Base-by-base conservation (phyloP, 1,284 basidiomycete genomes). In the Ceratobasidium sp. region DNA sequence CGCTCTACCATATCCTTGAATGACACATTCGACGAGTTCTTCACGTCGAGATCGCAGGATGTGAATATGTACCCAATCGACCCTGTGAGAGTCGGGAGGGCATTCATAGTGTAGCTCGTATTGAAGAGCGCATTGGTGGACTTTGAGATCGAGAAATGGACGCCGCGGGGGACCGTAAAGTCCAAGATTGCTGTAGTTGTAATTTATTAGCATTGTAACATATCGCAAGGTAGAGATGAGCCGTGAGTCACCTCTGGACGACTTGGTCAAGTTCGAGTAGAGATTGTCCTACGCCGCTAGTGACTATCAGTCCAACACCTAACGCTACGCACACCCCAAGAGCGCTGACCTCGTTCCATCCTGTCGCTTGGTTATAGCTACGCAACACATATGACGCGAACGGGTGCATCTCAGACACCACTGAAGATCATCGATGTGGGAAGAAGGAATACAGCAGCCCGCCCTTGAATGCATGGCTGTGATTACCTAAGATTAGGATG, bases 41-140 rank as follows among this genome's bases (percentile, higher is more conserved):
- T 90, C 76, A 93, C 85, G 76, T 91, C 84, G 46, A 96, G 82
- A 73, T 91, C 87, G 79, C 92, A 93, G 8, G 94, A 94, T 0
- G 93, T 93, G 78, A 96, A 96, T 76, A 98, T 93, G 80, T 98
- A 98, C 46, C 94, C 95, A 50, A 98, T 85, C 0, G 93, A 94
- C n/a, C 96, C 96, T 77, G 93, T 93, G 67, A 98, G 86, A 9
- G 92, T 92, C 0, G 96, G 96, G 80, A 98, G 87, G 8, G 94
- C 94, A 74, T 93, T 95, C 84, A 97, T 92, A 2, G 94, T 91
- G 80, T 96, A 96, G 0, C 92, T 92, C 0, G 95, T 97, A 80
- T 89, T 93, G 83, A 98, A 98, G 50, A 96, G 83, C 0, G 92
- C 86, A 78, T 96, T 94, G 6, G 96, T 94, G 1, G 94, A 90